These are phyloP conservation scores for Pouteria glomerata DNA, from an alignment of 148 eudicot species.

Conservation along the genomic window DNA sequence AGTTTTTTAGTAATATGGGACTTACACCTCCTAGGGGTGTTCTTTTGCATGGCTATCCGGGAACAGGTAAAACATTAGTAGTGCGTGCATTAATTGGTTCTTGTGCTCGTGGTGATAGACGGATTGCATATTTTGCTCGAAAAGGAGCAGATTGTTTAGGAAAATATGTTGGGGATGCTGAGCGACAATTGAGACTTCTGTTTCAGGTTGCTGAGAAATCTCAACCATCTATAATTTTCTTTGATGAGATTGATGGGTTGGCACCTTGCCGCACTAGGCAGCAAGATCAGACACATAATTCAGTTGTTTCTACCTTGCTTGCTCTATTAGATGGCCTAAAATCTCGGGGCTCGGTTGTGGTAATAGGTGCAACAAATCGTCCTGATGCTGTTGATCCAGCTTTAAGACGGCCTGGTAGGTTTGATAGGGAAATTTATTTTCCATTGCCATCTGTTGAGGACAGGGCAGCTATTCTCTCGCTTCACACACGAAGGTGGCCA, in stretches of 20 bases:
- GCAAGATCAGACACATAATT: constrained; percentile 98
- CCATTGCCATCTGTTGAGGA: constrained; percentile 81
- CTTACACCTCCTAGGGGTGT: constrained; percentile 96
- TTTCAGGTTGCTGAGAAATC: constrained; percentile 97
- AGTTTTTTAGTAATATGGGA: constrained; percentile 75
- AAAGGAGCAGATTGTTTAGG: constrained; percentile 99
- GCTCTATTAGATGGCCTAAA: constrained; percentile 94
- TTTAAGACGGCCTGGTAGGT: constrained; percentile 93
- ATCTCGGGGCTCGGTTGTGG: constrained; percentile 95
- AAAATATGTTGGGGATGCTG: constrained; percentile 99
- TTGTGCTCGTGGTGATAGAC: constrained; percentile 86
- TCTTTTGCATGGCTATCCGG: constrained; percentile 95
- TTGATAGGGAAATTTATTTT: constrained; percentile 94
- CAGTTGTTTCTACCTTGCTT: constrained; percentile 95
- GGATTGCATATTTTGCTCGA: constrained; percentile 96
- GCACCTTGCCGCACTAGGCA: constrained; percentile 95
- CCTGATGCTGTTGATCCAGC: constrained; percentile 98
- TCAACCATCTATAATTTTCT: constrained; percentile 93
- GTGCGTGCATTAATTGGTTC: constrained; percentile 90
- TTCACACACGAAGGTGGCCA: constrained; percentile 91
- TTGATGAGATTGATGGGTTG: constrained; percentile 95
- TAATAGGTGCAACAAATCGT: constrained; percentile 96
- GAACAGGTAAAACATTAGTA: constrained; percentile 91
- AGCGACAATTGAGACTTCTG: constrained; percentile 91
- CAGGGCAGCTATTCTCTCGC: constrained; percentile 81